A percentile compares a stretch with the other conserved stretches of the same genome.
Conservation (phyloP, 2,329 filamentous ascomycete genomes). For the Fusarium transvaalense region DNA sequence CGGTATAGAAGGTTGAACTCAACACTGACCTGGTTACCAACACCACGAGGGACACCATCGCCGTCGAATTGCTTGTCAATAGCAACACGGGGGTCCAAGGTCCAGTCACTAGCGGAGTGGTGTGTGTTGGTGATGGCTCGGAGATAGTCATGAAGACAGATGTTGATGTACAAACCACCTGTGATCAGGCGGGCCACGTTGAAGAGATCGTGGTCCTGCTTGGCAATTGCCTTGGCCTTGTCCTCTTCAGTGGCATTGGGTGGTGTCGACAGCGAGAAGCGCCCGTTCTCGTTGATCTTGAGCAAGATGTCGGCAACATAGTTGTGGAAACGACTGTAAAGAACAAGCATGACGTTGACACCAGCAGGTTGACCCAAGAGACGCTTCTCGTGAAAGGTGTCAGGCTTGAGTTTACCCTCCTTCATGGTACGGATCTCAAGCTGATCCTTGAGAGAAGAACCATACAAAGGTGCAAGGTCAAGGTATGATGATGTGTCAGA, state of each 20-base stretch:
- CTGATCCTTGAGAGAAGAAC: constrained; percentile 73
- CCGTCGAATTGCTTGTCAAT: constrained; percentile 60
- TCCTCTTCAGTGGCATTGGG: constrained; percentile 41
- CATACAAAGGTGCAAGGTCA: constrained; percentile 79
- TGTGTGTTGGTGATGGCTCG: constrained; percentile 72
- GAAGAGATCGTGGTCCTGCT: constrained; percentile 66
- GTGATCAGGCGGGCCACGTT: constrained; percentile 61
- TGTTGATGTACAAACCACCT: constrained; percentile 68
- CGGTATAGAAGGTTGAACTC: constrained; percentile 78
- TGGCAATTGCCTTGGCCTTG: constrained; percentile 53
- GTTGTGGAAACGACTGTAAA: constrained; percentile 79
- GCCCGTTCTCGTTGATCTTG: constrained; percentile 74
- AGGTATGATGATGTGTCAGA: constrained; percentile 80
- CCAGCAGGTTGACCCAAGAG: constrained; percentile 76
- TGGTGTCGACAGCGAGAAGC: constrained; percentile 58
- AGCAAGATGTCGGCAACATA: constrained; percentile 72
- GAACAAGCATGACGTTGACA: constrained; percentile 74
- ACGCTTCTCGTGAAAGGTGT: constrained; percentile 76
- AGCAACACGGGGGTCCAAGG: constrained; percentile 72
- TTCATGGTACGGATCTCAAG: constrained; percentile 71
- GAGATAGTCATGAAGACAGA: constrained; percentile 70
- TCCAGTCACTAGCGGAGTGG: constrained; percentile 69
- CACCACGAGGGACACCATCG: constrained; percentile 64
- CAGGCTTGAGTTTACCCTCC: constrained; percentile 77
- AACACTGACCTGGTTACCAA: constrained; percentile 75